Conservation (phyloP, 805 yeast genomes). For the Lipomyces yamanashiensis region DNA sequence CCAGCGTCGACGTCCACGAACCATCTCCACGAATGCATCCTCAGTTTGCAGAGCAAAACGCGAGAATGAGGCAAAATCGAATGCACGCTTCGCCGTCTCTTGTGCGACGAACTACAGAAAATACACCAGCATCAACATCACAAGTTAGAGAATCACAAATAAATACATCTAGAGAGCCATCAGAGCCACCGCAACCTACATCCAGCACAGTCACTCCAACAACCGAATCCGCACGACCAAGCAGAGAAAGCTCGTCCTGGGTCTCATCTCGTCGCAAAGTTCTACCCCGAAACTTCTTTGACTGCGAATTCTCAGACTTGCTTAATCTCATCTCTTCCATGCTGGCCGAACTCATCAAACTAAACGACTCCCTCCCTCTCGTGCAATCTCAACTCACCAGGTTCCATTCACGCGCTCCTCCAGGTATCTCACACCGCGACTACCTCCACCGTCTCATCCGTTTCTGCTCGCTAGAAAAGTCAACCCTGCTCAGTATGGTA, state of each 20-base stretch:
- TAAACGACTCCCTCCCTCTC: constrained; percentile 65
- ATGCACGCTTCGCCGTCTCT: constrained; percentile 8
- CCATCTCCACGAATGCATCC: constrained; percentile 20
- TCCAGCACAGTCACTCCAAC: neutral
- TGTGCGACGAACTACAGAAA: neutral
- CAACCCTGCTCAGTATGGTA: constrained; percentile 79
- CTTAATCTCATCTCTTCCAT: constrained; percentile 75
- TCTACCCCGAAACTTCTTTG: constrained; percentile 59
- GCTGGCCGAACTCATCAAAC: constrained; percentile 71
- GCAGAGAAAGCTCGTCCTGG: neutral
- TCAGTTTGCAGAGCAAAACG: constrained; percentile 14
- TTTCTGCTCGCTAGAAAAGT: constrained; percentile 83
- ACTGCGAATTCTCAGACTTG: constrained; percentile 72
- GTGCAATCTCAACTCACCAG: constrained; percentile 63
- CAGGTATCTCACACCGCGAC: constrained; percentile 77
- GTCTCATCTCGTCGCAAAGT: neutral
- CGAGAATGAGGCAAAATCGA: neutral
- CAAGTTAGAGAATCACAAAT: too few species aligned
- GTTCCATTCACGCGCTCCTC: constrained; percentile 93
- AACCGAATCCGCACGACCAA: too few species aligned
- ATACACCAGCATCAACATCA: neutral
- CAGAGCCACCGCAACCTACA: neutral
- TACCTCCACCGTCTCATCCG: constrained; percentile 77
- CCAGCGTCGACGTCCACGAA: constrained; percentile 6
- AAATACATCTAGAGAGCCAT: neutral